These are phyloP conservation scores for Bimuria novae-zelandiae DNA, from an alignment of 2,329 filamentous ascomycete species.

Conservation along the genomic window DNA sequence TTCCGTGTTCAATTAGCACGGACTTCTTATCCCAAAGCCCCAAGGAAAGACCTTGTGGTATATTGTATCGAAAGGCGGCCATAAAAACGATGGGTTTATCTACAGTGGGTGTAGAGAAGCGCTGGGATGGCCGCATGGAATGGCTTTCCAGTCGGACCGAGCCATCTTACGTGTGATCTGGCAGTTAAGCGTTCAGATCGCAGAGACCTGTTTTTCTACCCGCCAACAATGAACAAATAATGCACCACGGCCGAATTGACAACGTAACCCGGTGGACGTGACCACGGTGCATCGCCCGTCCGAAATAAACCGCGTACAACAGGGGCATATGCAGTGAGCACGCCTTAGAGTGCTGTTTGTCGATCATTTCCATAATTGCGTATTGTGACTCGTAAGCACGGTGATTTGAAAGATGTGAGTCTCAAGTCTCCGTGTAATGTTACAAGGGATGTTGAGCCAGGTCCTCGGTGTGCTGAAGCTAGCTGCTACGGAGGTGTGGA, in stretches of 20 bases:
- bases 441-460: slow-evolving; percentile 16
- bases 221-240: background rate
- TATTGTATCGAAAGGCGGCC: too few relatives aligned
- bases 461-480: slow-evolving; percentile 8
- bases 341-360: background rate
- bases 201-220: background rate
- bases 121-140: background rate
- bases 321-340: slow-evolving; percentile 17
- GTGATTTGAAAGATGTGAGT: background rate
- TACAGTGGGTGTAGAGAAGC: background rate
- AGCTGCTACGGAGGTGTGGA: background rate
- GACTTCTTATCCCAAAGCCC: too few relatives aligned
- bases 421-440: slow-evolving; percentile 1
- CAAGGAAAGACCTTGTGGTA: too few relatives aligned
- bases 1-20: too few relatives aligned
- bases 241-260: background rate
- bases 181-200: background rate
- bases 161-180: background rate
- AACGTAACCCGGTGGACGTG: background rate
- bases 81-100: too few relatives aligned
- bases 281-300: slow-evolving; percentile 6
- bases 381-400: slow-evolving; percentile 5
- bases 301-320: slow-evolving; percentile 7
- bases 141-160: background rate
- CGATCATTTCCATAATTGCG: slow-evolving; percentile 11